Conservation (phyloP, 441 rosid species). For the Jatropha podagrica region DNA sequence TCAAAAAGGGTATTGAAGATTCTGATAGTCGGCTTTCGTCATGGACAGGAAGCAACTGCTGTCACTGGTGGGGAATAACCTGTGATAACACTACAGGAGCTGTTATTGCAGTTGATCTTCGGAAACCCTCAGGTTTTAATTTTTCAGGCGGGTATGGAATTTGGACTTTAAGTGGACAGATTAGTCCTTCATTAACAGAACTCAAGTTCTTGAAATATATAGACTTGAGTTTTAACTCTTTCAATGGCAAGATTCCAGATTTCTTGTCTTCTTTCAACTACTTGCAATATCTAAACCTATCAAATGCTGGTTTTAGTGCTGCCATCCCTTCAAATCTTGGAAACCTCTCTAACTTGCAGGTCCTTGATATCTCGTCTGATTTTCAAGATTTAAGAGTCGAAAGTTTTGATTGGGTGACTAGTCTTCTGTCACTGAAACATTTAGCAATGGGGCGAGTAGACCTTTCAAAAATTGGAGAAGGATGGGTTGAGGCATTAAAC, state of each 20-base stretch:
- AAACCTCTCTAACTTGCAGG: constrained; percentile 34
- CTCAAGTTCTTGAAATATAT: constrained; percentile 35
- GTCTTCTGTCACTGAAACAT: constrained; percentile 36
- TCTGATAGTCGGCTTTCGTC: background rate
- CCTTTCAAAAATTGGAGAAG: constrained; percentile 28
- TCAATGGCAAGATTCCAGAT: constrained; percentile 30
- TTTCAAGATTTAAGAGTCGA: constrained; percentile 21
- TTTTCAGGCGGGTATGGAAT: constrained; percentile 23
- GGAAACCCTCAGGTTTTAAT: background rate
- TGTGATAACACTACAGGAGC: constrained; percentile 12
- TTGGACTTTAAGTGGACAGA: constrained; percentile 39
- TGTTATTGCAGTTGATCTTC: constrained; percentile 8
- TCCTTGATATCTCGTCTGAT: constrained; percentile 37
- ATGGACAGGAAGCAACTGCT: constrained; percentile 13
- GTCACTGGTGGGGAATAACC: background rate
- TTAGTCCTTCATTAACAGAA: constrained; percentile 33
- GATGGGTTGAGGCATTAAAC: constrained; percentile 24
- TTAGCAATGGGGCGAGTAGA: constrained; percentile 27
- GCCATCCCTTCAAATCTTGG: constrained; percentile 32
- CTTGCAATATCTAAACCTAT: constrained; percentile 32
- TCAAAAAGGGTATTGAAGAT: background rate
- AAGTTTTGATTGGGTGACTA: constrained; percentile 33
- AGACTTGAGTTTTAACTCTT: constrained; percentile 42
- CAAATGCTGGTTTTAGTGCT: constrained; percentile 37
- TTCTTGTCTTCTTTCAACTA: constrained; percentile 35